Evolutionary conservation across 129 eudicot species (phyloP).

Genomic region (Flaveria bidentis): DNA sequence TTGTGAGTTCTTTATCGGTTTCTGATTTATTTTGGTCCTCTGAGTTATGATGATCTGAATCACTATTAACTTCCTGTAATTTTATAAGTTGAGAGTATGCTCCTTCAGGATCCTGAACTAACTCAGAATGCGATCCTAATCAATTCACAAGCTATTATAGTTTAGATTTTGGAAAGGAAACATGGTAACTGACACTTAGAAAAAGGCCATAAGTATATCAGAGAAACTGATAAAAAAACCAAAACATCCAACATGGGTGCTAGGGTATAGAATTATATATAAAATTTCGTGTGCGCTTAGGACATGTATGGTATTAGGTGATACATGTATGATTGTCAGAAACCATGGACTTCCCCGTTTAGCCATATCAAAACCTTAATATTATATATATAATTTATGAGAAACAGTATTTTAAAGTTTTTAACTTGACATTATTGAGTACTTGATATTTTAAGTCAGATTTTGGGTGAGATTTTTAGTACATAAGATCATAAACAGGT

Average conservation of each 20-base stretch:
- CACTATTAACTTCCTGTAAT: slow-evolving; percentile 20
- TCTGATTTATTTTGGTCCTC: slow-evolving; percentile 20
- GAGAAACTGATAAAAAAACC: too few relatives aligned
- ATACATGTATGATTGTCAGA: too few relatives aligned
- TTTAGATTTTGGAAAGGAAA: not conserved
- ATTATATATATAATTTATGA: too few relatives aligned
- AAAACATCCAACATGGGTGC: not conserved
- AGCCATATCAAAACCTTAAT: too few relatives aligned
- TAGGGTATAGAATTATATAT: too few relatives aligned
- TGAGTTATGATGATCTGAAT: slow-evolving; percentile 14
- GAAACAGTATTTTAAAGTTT: not conserved
- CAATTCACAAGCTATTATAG: not conserved
- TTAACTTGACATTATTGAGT: too few relatives aligned
- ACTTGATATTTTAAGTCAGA: not conserved
- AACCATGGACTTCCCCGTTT: too few relatives aligned
- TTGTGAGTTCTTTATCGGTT: slow-evolving; percentile 17
- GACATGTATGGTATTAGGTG: too few relatives aligned
- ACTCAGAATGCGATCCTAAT: slow-evolving; percentile 27
- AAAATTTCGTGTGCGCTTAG: too few relatives aligned
- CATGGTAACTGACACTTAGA: not conserved
- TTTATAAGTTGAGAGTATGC: slow-evolving; percentile 32
- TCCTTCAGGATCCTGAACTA: slow-evolving; percentile 33
- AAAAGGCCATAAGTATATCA: not conserved
- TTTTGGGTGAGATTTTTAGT: not conserved
- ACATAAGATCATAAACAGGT: not conserved